These are phyloP conservation scores for Truncatella angustata DNA, from an alignment of 2,329 filamentous ascomycete genomes.

Conservation along the genomic window DNA sequence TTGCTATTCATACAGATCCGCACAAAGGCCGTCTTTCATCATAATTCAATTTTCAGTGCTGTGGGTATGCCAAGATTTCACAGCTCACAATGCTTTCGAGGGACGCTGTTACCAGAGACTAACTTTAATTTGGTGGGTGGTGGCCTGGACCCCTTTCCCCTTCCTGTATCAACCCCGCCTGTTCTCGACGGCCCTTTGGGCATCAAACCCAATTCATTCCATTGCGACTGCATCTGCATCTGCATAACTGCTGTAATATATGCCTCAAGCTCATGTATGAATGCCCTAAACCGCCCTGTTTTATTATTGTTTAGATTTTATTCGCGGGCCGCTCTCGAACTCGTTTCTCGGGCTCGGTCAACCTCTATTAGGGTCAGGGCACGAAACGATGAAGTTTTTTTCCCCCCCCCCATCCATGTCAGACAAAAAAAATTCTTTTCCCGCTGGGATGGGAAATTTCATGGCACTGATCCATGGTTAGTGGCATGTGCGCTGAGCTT, in stretches of 20 bases:
- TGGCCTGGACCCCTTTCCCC: no score
- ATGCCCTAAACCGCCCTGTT: background rate
- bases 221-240: background rate
- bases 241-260: background rate
- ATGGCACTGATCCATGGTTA: background rate
- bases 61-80: conserved; percentile 6
- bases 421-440: background rate
- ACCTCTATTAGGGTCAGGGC: background rate
- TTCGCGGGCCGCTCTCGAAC: background rate
- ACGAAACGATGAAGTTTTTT: background rate
- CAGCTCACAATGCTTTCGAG: background rate
- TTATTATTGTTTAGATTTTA: background rate
- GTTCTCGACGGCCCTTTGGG: background rate
- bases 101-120: no score
- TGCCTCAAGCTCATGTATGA: background rate
- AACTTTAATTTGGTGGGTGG: no score
- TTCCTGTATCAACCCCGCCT: background rate
- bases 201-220: conserved; percentile 4
- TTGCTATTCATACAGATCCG: no score
- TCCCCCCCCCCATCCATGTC: background rate
- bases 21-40: no score
- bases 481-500: background rate
- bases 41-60: background rate
- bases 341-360: background rate
- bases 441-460: background rate